Conservation (phyloP, 2,329 filamentous ascomycete species). For the Cladosporium sp. region DNA sequence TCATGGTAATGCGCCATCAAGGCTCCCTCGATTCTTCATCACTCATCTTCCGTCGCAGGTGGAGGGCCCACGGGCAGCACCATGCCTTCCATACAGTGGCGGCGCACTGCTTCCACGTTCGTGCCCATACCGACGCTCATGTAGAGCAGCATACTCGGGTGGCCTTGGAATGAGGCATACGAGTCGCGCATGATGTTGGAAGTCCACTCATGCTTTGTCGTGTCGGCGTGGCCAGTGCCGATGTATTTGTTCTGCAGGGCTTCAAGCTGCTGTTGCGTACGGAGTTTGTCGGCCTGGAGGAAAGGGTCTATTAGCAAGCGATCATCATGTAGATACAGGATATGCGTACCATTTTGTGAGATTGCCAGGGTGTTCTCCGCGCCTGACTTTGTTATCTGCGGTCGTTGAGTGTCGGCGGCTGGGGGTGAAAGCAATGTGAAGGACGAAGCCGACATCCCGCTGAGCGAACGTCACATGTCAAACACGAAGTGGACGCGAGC, state of each 20-base stretch:
- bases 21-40: neutral
- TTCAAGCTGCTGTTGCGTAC: slow-evolving; percentile 95
- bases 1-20: too few relatives aligned
- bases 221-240: slow-evolving; percentile 93
- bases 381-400: neutral
- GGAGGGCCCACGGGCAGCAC: slow-evolving; percentile 51
- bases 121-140: slow-evolving; percentile 88
- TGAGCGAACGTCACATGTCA: slow-evolving; percentile 10
- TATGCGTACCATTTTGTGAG: slow-evolving; percentile 4
- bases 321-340: neutral
- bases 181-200: slow-evolving; percentile 94
- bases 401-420: neutral
- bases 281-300: slow-evolving; percentile 82
- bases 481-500: slow-evolving; percentile 2
- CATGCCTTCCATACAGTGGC: slow-evolving; percentile 73
- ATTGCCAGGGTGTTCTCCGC: neutral
- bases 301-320: neutral
- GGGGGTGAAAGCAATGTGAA: neutral
- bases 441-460: neutral
- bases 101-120: slow-evolving; percentile 68
- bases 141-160: slow-evolving; percentile 82
- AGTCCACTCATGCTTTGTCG: slow-evolving; percentile 94
- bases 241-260: slow-evolving; percentile 93
- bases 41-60: slow-evolving; percentile 12
- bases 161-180: slow-evolving; percentile 82